Base-by-base conservation (phyloP, 75 land plant genomes). In the Sequoia sempervirens region DNA sequence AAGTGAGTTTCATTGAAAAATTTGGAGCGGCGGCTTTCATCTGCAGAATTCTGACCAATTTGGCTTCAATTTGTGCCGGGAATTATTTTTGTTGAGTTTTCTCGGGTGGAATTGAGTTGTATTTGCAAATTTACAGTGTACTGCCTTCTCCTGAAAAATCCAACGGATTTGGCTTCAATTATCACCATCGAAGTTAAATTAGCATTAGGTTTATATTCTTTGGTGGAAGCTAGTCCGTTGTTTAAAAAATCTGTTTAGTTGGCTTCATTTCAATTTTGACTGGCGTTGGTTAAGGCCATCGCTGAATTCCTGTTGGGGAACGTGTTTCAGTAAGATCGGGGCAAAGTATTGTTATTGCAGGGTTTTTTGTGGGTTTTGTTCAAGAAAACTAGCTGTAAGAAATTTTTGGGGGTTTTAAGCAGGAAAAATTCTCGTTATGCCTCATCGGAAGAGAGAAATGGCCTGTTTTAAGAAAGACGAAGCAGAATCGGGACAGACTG, bases 401-500 rank as follows among this genome's bases (percentile, higher is more conserved):
- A 50, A 47, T 1, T 50, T 12, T 50, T 12, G 15, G n/a, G 15
- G 14, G 23, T 78, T 78, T 45, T 26, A 2, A 20, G 12, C 30
- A 10, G 34, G 20, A 12, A 12, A 26, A 78, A 43, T 45, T 45
- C 1, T 45, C 15, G 11, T 1, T 2, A 40, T 78, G 50, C 80
- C 13, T n/a, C n/a, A 78, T 45, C 50, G 52, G 80, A 78, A 78
- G 13, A 26, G 26, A 26, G 52, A 78, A 78, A 78, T 78, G 50
- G 46, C 80, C 2, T 78, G n/a, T 78, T 78, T 45, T 26, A 78
- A 78, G 47, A n/a, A 78, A 45, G 80, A 78, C 15, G 80, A 78
- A 26, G 47, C 47, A 23, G 80, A 78, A 78, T 26, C 46, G 5
- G 46, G 80, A 30, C 46, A n/a, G 50, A 26, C 50, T 3, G 80